Evolutionary conservation across 805 yeast genomes (phyloP).

Genomic region (Maudiozyma pseudohumilis): DNA sequence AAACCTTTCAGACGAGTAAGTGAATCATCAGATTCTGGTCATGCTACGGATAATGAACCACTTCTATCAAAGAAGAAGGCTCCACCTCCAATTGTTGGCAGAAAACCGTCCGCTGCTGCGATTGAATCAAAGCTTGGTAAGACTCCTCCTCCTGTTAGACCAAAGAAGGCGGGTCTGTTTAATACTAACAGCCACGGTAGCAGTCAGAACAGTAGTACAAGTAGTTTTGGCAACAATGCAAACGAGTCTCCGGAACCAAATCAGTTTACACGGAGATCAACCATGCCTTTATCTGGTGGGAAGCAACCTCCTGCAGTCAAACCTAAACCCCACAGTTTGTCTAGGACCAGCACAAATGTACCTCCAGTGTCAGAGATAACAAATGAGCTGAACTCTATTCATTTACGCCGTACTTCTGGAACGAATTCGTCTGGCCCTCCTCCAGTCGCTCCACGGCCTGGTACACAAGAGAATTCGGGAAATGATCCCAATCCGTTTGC

Average conservation of each 20-base stretch:
- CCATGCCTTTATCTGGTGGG: constrained; percentile 3
- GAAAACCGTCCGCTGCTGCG: too few species aligned
- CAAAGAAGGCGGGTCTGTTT: background rate
- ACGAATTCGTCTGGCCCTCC: too few species aligned
- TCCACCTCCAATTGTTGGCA: background rate
- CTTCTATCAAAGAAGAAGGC: background rate
- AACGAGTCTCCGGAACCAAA: too few species aligned
- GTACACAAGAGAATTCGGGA: constrained; percentile 3
- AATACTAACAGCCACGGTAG: background rate
- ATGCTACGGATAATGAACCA: background rate
- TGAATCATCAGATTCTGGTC: too few species aligned
- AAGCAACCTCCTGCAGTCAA: constrained; percentile 22
- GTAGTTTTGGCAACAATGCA: too few species aligned
- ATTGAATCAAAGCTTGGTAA: background rate
- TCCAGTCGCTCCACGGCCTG: too few species aligned
- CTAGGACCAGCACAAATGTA: background rate
- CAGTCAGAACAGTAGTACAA: too few species aligned
- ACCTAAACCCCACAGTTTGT: constrained; percentile 19
- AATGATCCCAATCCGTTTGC: constrained; percentile 30
- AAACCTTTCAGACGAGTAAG: constrained; percentile 17
- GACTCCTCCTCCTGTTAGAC: background rate
- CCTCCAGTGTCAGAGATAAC: constrained; percentile 1
- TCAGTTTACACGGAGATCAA: too few species aligned
- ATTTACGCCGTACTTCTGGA: background rate
- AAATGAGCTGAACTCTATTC: constrained; percentile 1